Percentiles rank a stretch among this genome's conserved stretches.
phyloP scores from a whole-genome alignment of 2,329 filamentous ascomycete genomes.

The Bretziella fagacearum region DNA sequence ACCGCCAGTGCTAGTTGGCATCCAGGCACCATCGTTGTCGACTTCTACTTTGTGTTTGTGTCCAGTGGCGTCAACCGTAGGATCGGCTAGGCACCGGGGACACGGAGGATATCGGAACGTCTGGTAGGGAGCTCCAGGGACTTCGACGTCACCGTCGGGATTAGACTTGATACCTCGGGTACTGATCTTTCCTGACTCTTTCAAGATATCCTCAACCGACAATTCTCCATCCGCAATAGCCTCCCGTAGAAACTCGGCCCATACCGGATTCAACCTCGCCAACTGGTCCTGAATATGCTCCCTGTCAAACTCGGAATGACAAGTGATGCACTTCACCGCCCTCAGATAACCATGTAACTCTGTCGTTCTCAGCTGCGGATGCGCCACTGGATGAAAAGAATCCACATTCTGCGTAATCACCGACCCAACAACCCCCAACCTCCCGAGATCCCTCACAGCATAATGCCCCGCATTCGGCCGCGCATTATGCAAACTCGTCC shows the following conservation, averaged over 20 bases:
- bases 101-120: conserved; percentile 87
- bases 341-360: conserved; percentile 88
- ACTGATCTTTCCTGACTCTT: conserved; percentile 50
- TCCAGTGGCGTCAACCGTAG: not conserved
- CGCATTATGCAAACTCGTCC: conserved; percentile 66
- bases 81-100: conserved; percentile 53
- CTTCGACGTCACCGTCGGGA: conserved; percentile 84
- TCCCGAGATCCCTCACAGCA: conserved; percentile 55
- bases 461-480: conserved; percentile 63
- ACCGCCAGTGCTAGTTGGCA: conserved; percentile 46
- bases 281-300: conserved; percentile 60
- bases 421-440: conserved; percentile 52
- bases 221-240: conserved; percentile 43
- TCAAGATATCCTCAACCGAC: conserved; percentile 7
- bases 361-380: conserved; percentile 56
- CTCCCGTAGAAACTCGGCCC: conserved; percentile 59
- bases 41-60: conserved; percentile 38
- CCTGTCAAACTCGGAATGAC: conserved; percentile 53
- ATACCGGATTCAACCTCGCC: conserved; percentile 65
- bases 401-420: conserved; percentile 97
- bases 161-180: conserved; percentile 64
- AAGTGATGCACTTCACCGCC: conserved; percentile 64
- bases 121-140: conserved; percentile 72
- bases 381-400: conserved; percentile 69
- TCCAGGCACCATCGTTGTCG: conserved; percentile 61